A percentile compares a stretch with the other conserved stretches of the same genome.
Conservation (phyloP, 2,329 filamentous ascomycete genomes). For the Fusarium ambrosium region DNA sequence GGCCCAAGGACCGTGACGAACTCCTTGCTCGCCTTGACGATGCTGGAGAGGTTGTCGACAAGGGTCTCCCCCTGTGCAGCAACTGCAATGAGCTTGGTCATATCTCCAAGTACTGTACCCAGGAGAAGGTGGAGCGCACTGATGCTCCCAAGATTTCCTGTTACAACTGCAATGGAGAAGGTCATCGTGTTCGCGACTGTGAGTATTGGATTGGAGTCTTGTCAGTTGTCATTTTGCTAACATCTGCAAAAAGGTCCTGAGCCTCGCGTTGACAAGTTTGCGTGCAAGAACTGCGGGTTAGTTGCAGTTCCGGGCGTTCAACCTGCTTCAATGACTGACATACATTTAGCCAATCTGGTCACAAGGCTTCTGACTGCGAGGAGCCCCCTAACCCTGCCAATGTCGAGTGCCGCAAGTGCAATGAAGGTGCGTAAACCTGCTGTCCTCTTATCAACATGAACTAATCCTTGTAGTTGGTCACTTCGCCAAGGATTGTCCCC, state of each 20-base stretch:
- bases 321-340: conserved; percentile 24
- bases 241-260: conserved; percentile 59
- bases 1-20: conserved; percentile 71
- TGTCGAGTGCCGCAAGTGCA: conserved; percentile 76
- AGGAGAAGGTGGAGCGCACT: conserved; percentile 66
- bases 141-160: conserved; percentile 67
- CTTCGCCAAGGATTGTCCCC: conserved; percentile 73
- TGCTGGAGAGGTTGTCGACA: conserved; percentile 73
- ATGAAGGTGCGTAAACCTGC: conserved; percentile 63
- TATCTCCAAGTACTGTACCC: conserved; percentile 68
- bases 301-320: conserved; percentile 20
- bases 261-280: conserved; percentile 73
- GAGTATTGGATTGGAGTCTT: conserved; percentile 47
- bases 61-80: conserved; percentile 70
- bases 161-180: conserved; percentile 73
- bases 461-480: conserved; percentile 65
- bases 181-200: conserved; percentile 80
- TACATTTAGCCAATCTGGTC: conserved; percentile 60
- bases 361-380: conserved; percentile 64
- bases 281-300: conserved; percentile 77
- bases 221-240: conserved; percentile 20
- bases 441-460: not conserved
- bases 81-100: conserved; percentile 78
- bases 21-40: conserved; percentile 75
- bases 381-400: conserved; percentile 73